A percentile compares a stretch with the other conserved stretches of the same genome.
phyloP scores from a whole-genome alignment of 108 stramenopile genomes.

The Cyclotella sp. region DNA sequence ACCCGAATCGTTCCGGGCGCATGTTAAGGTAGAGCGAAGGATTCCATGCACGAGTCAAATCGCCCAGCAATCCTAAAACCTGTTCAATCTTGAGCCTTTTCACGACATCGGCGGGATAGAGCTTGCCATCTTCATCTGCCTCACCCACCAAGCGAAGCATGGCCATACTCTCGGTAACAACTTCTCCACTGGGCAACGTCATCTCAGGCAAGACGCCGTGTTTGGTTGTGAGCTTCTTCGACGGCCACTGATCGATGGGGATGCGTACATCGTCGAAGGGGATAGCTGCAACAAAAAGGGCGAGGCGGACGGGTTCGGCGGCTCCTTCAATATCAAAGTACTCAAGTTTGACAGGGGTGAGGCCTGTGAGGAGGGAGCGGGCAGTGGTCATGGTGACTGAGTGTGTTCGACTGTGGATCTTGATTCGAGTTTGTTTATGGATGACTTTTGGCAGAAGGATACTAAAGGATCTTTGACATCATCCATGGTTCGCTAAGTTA shows the following conservation, averaged over 20 bases:
- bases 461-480: no score
- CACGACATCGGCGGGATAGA: conserved; percentile 58
- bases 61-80: conserved; percentile 62
- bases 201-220: conserved; percentile 72
- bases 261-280: conserved; percentile 64
- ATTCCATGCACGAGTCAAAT: conserved; percentile 60
- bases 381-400: conserved; percentile 17
- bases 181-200: conserved; percentile 58
- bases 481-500: no score
- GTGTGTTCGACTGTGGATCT: no score
- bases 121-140: conserved; percentile 37
- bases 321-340: conserved; percentile 80
- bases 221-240: conserved; percentile 69
- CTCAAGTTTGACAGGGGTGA: conserved; percentile 53
- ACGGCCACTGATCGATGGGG: conserved; percentile 59
- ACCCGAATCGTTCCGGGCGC: conserved; percentile 59
- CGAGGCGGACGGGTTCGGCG: conserved; percentile 68
- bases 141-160: conserved; percentile 66
- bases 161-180: conserved; percentile 60
- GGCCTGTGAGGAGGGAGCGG: conserved; percentile 38
- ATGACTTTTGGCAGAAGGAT: no score
- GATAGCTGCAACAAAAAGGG: conserved; percentile 53
- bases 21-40: conserved; percentile 59
- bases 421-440: no score
- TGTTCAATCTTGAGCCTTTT: conserved; percentile 62